phyloP scores from a whole-genome alignment of 345 rosid species.

The Melaleuca alternifolia region DNA sequence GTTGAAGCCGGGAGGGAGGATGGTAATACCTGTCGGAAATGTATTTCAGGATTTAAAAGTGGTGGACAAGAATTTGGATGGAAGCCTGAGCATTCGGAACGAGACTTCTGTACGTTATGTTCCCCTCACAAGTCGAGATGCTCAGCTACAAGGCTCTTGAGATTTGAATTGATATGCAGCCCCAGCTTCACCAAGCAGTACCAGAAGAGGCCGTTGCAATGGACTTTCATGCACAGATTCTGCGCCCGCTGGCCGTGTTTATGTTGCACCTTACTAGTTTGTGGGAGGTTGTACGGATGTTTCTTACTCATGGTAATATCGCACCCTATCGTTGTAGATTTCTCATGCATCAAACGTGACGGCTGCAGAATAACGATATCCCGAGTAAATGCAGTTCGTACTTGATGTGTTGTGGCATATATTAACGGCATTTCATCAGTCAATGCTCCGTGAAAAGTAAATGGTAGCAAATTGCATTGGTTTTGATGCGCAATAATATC shows the following conservation, averaged over 20 bases:
- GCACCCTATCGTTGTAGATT: neutral
- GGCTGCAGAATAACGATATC: neutral
- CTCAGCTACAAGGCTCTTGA: conserved; percentile 38
- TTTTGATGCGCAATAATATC: neutral
- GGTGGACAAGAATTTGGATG: conserved; percentile 67
- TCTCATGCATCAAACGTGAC: neutral
- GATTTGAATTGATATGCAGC: neutral
- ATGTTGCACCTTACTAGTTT: neutral
- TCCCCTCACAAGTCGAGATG: conserved; percentile 81
- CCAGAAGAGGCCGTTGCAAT: neutral
- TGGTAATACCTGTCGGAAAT: conserved; percentile 95
- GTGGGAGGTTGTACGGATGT: neutral
- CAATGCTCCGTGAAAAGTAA: neutral
- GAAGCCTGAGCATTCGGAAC: conserved; percentile 43
- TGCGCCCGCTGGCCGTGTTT: neutral
- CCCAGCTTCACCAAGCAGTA: neutral
- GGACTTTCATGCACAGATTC: neutral
- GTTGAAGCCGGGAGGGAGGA: conserved; percentile 90
- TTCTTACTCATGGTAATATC: neutral
- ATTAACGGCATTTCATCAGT: neutral
- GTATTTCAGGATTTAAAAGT: conserved; percentile 76
- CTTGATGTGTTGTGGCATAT: neutral
- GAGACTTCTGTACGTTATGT: conserved; percentile 89
- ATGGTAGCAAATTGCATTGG: neutral
- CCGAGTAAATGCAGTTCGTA: neutral